Percentiles rank a stretch among this genome's conserved stretches.
Evolutionary conservation across 2,329 filamentous ascomycete species (phyloP).

Genomic region (Pestalotiopsis sp.): DNA sequence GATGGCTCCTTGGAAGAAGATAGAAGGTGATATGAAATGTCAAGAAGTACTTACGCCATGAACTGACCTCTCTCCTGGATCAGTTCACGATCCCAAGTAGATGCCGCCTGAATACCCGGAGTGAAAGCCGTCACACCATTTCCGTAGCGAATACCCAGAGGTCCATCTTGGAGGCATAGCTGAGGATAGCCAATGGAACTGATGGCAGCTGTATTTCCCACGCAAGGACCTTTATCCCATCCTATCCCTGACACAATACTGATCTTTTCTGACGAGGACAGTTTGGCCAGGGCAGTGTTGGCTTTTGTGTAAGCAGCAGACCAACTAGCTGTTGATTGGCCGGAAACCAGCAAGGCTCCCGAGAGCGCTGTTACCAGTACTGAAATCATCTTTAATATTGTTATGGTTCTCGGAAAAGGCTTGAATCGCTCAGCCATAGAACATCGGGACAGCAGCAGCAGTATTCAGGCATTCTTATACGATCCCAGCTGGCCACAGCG

Average conservation of each 20-base stretch:
- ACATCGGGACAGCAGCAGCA: background rate
- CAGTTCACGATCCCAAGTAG: slow-evolving; percentile 78
- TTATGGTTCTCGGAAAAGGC: background rate
- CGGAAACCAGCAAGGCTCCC: slow-evolving; percentile 26
- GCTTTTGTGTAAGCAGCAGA: slow-evolving; percentile 71
- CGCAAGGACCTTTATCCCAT: slow-evolving; percentile 73
- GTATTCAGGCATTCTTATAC: background rate
- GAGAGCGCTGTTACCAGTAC: slow-evolving; percentile 20
- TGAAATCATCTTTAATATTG: slow-evolving; percentile 18
- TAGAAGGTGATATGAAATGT: background rate
- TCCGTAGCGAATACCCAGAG: slow-evolving; percentile 73
- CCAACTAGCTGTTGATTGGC: slow-evolving; percentile 53
- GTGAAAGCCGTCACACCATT: slow-evolving; percentile 77
- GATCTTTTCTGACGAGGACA: slow-evolving; percentile 77
- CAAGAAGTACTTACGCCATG: slow-evolving; percentile 48
- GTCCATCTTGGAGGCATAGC: slow-evolving; percentile 80
- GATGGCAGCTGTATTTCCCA: slow-evolving; percentile 62
- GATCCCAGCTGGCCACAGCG: background rate
- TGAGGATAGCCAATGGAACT: slow-evolving; percentile 66
- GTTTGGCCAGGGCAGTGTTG: slow-evolving; percentile 64
- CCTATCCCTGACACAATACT: slow-evolving; percentile 78
- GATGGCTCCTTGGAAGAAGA: no score
- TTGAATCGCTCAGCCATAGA: background rate
- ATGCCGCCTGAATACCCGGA: slow-evolving; percentile 75
- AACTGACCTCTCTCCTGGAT: slow-evolving; percentile 72